Conservation (phyloP, 2,329 filamentous ascomycete genomes). For the Cytospora schulzeri region DNA sequence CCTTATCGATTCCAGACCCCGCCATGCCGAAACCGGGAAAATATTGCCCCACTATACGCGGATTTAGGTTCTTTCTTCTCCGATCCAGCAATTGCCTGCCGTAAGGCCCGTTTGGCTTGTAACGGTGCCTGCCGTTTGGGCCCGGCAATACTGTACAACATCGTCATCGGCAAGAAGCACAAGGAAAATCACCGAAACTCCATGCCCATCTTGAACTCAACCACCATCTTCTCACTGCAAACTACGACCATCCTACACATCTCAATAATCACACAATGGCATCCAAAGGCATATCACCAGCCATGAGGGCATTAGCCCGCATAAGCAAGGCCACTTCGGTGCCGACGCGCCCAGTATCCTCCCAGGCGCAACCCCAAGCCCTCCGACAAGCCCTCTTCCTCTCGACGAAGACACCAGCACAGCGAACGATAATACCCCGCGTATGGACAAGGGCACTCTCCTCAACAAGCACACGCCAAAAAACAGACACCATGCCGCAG, state of each 20-base stretch:
- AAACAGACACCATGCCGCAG: conserved; percentile 34
- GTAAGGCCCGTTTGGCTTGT: not conserved
- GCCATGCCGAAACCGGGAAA: not conserved
- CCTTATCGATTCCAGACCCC: not conserved
- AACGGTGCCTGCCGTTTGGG: not conserved
- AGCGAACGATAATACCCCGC: not conserved
- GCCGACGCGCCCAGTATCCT: not conserved
- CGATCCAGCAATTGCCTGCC: not conserved
- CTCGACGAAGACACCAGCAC: not conserved
- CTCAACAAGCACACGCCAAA: conserved; percentile 28
- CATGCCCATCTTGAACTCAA: not conserved
- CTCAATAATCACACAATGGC: conserved; percentile 1
- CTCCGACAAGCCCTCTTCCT: not conserved
- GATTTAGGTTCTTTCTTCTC: not conserved
- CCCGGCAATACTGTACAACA: not conserved
- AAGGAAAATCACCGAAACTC: not conserved
- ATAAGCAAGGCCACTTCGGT: not conserved
- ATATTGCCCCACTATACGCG: not conserved
- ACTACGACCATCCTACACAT: not conserved
- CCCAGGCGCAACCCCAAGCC: not conserved
- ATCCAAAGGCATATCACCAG: conserved; percentile 6
- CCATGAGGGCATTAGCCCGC: conserved; percentile 4
- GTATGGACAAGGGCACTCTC: conserved; percentile 10
- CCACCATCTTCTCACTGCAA: not conserved
- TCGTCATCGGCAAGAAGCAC: not conserved